Evolutionary conservation across 2,329 filamentous ascomycete genomes (phyloP).

Genomic region (Colletotrichum sp.): DNA sequence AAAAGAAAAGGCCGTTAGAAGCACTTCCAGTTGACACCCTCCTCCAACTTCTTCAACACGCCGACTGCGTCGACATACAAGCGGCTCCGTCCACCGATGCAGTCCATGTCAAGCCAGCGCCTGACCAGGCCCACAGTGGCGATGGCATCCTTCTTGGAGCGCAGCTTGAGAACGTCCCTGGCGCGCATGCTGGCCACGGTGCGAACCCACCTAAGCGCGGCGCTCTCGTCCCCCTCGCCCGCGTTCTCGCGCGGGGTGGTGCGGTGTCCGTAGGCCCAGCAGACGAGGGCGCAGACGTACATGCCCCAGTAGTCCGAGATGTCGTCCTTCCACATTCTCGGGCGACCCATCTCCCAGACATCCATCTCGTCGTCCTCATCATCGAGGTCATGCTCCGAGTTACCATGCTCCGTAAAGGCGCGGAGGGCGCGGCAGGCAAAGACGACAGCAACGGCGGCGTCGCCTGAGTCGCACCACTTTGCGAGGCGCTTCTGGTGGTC

Average conservation of each 20-base stretch:
- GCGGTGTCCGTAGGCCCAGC: slow-evolving; percentile 60
- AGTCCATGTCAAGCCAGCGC: slow-evolving; percentile 53
- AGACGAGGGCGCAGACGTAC: slow-evolving; percentile 63
- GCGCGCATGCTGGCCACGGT: slow-evolving; percentile 44
- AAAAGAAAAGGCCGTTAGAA: slow-evolving; percentile 5
- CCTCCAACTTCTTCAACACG: slow-evolving; percentile 57
- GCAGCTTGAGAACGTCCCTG: slow-evolving; percentile 41
- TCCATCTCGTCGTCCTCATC: slow-evolving; percentile 3
- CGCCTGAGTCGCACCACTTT: slow-evolving; percentile 49
- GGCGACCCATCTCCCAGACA: slow-evolving; percentile 5
- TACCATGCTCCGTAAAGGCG: slow-evolving; percentile 34
- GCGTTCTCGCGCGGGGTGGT: slow-evolving; percentile 20
- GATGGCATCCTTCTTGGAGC: slow-evolving; percentile 45
- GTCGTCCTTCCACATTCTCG: slow-evolving; percentile 33
- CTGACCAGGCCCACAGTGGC: slow-evolving; percentile 54
- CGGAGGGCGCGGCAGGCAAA: slow-evolving; percentile 59
- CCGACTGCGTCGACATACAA: slow-evolving; percentile 58
- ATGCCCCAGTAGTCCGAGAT: slow-evolving; percentile 60
- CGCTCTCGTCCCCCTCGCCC: slow-evolving; percentile 20
- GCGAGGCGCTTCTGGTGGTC: slow-evolving; percentile 53
- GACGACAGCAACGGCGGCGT: slow-evolving; percentile 48
- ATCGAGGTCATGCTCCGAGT: slow-evolving; percentile 10
- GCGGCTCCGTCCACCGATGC: slow-evolving; percentile 51
- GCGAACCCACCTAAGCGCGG: slow-evolving; percentile 41
- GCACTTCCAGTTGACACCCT: slow-evolving; percentile 30